These are phyloP conservation scores for Podila clonocystis DNA, from an alignment of 192 early-diverging fungal species.

Conservation along the genomic window DNA sequence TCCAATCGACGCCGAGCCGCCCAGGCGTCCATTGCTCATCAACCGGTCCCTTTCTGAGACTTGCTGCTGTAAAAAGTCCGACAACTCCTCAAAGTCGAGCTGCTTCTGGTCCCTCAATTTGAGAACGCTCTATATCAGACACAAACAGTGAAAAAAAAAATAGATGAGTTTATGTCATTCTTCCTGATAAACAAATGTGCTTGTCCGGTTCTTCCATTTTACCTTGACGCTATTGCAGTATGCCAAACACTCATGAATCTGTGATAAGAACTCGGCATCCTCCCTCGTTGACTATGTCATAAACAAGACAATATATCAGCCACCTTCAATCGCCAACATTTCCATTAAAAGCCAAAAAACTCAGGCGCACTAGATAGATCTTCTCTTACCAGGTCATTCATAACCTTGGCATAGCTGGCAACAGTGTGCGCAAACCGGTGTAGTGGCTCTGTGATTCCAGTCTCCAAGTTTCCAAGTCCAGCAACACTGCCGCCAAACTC, in stretches of 20 bases:
- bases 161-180: background rate
- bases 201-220: background rate
- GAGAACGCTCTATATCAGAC: conserved; percentile 68
- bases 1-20: conserved; percentile 65
- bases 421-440: conserved; percentile 80
- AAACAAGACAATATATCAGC: background rate
- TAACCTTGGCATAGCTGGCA: conserved; percentile 70
- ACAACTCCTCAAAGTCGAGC: conserved; percentile 92
- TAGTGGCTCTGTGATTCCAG: conserved; percentile 81
- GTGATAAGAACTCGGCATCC: conserved; percentile 76
- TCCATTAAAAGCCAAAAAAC: background rate
- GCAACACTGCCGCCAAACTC: conserved; percentile 82
- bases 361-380: background rate
- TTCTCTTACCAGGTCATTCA: conserved; percentile 72
- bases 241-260: conserved; percentile 86
- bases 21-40: conserved; percentile 67
- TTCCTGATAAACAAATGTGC: background rate
- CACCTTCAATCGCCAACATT: too few species aligned
- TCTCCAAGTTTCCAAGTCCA: conserved; percentile 86
- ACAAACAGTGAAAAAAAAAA: conserved; percentile 1
- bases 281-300: conserved; percentile 59
- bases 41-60: conserved; percentile 78
- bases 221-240: conserved; percentile 84
- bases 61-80: conserved; percentile 78
- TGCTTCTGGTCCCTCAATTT: conserved; percentile 94